Evolutionary conservation across 2,329 filamentous ascomycete genomes (phyloP).

Genomic region (Penicillium olsonii): DNA sequence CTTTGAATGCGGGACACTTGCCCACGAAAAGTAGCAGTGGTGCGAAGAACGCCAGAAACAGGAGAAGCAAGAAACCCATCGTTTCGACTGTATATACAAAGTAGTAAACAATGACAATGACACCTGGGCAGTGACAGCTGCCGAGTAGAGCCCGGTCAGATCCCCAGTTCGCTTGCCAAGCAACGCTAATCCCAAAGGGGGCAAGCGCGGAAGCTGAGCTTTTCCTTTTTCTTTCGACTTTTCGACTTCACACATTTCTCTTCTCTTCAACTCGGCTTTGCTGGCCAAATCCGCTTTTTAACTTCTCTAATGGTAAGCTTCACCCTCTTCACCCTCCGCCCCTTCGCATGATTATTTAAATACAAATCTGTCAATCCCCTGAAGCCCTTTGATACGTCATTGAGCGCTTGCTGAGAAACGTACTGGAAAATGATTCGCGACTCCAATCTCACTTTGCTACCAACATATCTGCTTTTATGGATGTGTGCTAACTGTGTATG

Average conservation of each 20-base stretch:
- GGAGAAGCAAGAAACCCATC: constrained; percentile 38
- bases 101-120: constrained; percentile 5
- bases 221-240: constrained; percentile 20
- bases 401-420: constrained; percentile 47
- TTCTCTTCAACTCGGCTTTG: constrained; percentile 25
- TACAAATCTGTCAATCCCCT: constrained; percentile 83
- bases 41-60: constrained; percentile 41
- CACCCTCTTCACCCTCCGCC: neutral
- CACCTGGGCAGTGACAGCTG: no score
- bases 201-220: constrained; percentile 16
- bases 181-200: constrained; percentile 11
- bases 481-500: constrained; percentile 17
- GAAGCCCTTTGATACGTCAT: constrained; percentile 54
- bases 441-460: neutral
- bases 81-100: constrained; percentile 8
- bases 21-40: constrained; percentile 40
- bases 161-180: constrained; percentile 11
- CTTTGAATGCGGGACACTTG: constrained; percentile 20
- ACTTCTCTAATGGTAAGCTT: constrained; percentile 34
- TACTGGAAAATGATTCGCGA: constrained; percentile 40
- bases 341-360: constrained; percentile 64
- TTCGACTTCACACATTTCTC: constrained; percentile 17
- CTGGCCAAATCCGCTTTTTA: constrained; percentile 29
- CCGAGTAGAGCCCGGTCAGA: neutral
- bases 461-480: neutral